phyloP scores from a whole-genome alignment of 2,329 filamentous ascomycete species.

The Piedraia hortae region DNA sequence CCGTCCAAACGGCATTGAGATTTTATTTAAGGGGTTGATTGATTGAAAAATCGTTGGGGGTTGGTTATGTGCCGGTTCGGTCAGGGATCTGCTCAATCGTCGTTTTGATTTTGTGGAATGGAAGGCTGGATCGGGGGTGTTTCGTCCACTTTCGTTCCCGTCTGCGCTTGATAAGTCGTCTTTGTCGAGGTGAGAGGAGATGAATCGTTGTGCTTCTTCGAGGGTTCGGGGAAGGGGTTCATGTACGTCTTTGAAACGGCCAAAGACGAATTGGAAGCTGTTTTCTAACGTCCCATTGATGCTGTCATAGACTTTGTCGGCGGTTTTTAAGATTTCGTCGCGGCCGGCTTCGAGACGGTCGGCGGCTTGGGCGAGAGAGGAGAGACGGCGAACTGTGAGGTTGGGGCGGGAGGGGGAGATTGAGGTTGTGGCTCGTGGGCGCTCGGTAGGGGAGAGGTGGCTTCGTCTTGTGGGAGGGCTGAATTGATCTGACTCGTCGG shows the following conservation, averaged over 20 bases:
- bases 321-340: conserved; percentile 40
- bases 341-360: conserved; percentile 59
- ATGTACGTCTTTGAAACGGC: conserved; percentile 48
- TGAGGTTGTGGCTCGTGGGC: conserved; percentile 7
- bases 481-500: no score
- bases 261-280: conserved; percentile 81
- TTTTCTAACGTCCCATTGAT: conserved; percentile 76
- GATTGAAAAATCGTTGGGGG: conserved; percentile 7
- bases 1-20: conserved; percentile 7
- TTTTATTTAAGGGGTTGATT: conserved; percentile 14
- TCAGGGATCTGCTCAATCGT: conserved; percentile 8
- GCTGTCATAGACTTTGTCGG: conserved; percentile 74
- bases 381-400: conserved; percentile 47
- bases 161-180: conserved; percentile 7
- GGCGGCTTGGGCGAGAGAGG: conserved; percentile 60
- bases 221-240: conserved; percentile 58
- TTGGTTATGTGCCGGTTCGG: background rate
- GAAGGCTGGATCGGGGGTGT: no score
- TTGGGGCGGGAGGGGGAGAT: conserved; percentile 13
- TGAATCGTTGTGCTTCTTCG: conserved; percentile 72
- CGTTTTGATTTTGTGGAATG: no score
- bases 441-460: conserved; percentile 7
- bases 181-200: conserved; percentile 31
- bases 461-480: no score
- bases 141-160: conserved; percentile 9